Base-by-base conservation (phyloP, 2,329 filamentous ascomycete genomes). In the Colletotrichum viniferum region DNA sequence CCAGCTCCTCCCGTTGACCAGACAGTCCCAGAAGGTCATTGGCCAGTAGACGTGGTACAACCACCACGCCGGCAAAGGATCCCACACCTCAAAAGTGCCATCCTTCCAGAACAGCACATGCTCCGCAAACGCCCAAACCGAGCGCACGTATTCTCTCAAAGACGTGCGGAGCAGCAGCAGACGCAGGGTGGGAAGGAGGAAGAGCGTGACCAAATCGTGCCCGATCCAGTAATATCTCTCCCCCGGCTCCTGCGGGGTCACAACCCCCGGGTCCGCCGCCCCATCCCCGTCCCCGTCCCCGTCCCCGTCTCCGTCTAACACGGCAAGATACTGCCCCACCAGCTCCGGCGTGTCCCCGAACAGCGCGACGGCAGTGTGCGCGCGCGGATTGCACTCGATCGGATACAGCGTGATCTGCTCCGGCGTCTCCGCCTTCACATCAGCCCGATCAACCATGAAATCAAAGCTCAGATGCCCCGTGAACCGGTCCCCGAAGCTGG, bases 391-490 rank as follows among this genome's bases (percentile, higher is more conserved):
- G 79, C 93, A 94, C 80, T 94, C 93, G 72, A 95, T 94, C 0
- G 92, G 92, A 77, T 91, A 93, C 3, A 94, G 81, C 5, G 12
- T n/a, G 12, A 73, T n/a, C 38, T 75, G 38, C 26, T 68, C 73
- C 26, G 69, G 73, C 32, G 6, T 71, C 69, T 5, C 77, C 67
- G 0, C 78, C 32, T 77, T 87, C 78, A 77, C 80, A 32, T 71
- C 77, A 52, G 84, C 81, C 64, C 88, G 85, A 63, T 91, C 88
- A 4, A 94, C 89, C 77, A 95, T 85, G 77, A 96, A 93, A 81
- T 95, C 92, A 69, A 96, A 93, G 21, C 90, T 93, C 36, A 96
- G 81, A 80, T 96, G 94, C 0, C 94, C 94, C 0, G 93, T 95
- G 79, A 94, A 85, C 0, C 64, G 66, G 1, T 80, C 77, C 85